Evolutionary conservation across 2,329 filamentous ascomycete genomes (phyloP), one percentile per base, ranked within the genome.

Genomic region (Fusarium sp.): DNA sequence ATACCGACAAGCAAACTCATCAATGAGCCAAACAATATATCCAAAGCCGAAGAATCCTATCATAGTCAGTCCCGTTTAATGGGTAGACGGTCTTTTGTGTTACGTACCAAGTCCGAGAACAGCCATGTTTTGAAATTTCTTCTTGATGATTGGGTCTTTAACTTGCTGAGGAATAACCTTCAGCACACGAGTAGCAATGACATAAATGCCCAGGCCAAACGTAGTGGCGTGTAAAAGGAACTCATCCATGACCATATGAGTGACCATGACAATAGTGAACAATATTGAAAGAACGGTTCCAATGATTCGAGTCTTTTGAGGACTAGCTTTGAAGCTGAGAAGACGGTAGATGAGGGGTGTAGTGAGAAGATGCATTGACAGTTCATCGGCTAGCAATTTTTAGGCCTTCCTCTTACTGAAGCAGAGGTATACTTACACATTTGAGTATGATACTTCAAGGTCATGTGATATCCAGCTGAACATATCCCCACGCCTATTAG

Each of bases 211-310:
- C 5, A 82, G 9, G 0, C 80, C 83, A 69, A 85, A 85, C 0
- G 78, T 71, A 1, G 77, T 74, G 0, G 82, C 83, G 50, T 85
- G 83, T 1, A 85, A 75, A 1, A 85, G 44, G 32, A 85, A 84
- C 57, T 85, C 83, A 33, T 85, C 82, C 82, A 84, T 81, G 19
- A 81, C 79, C 79, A 84, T 84, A 40, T 85, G 83, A 0, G 81
- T 80, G 10, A 83, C 78, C 81, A 84, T 84, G 7, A 85, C 81
- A 7, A 80, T 59, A 5, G 71, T 79, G 5, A 81, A 81, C 1
- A 80, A 60, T 2, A 61, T 57, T 1, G 60, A 46, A 4, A 81
- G 76, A 21, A 75, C 32, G 2, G 63, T 62, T 9, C 78, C 79
- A 0, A 80, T 57, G 0, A 77, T 6, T 13, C 60, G 77, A 0